Percentiles rank a stretch among this genome's conserved stretches.
Evolutionary conservation across 192 early-diverging fungal species (phyloP).

Genomic region (Chytriomyces hyalinus): DNA sequence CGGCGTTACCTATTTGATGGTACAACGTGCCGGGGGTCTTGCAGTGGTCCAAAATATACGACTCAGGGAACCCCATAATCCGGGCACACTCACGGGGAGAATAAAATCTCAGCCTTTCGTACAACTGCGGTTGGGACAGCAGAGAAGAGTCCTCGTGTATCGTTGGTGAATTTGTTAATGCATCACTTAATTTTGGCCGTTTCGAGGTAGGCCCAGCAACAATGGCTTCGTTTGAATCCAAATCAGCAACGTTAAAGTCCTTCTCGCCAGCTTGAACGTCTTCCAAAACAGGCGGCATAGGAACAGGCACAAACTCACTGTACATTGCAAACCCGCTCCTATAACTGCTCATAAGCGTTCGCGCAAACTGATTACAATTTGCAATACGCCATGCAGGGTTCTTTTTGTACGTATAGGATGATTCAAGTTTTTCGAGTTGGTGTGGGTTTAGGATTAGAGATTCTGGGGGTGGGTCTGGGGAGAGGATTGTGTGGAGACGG

Average conservation of each 20-base stretch:
- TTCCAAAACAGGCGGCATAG: background rate
- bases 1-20: constrained; percentile 28
- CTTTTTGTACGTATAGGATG: constrained; percentile 4
- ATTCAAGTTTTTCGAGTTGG: constrained; percentile 7
- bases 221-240: background rate
- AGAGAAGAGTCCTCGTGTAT: too few relatives aligned
- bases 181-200: background rate
- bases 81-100: constrained; percentile 25
- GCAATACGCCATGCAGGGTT: constrained; percentile 22
- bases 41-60: constrained; percentile 5
- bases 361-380: background rate
- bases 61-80: constrained; percentile 29
- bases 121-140: too few relatives aligned
- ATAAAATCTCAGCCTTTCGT: constrained; percentile 10
- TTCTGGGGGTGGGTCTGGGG: background rate
- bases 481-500: background rate
- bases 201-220: background rate
- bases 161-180: background rate
- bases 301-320: constrained; percentile 21
- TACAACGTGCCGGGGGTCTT: constrained; percentile 15
- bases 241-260: background rate
- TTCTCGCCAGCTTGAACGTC: background rate
- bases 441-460: constrained; percentile 10
- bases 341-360: constrained; percentile 25
- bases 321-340: constrained; percentile 21